Base-by-base conservation (phyloP, 129 eudicot genomes). In the Tagetes patula region DNA sequence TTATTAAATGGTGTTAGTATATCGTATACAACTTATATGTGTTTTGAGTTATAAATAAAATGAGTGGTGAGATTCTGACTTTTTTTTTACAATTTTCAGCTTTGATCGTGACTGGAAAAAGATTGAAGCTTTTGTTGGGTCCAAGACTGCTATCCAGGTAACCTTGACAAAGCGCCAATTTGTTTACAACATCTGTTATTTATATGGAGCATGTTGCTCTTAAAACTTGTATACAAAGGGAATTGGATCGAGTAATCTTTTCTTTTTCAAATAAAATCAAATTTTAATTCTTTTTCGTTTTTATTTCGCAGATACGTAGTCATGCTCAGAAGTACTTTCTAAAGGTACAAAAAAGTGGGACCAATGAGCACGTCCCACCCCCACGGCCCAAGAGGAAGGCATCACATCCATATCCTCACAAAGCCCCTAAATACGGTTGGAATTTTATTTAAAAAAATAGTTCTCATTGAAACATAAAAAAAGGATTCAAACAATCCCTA, bases 41-140 rank as follows among this genome's bases (percentile, higher is more conserved):
- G 37, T 14, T 70, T 14, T 70, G 33, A 8, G 20, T n/a, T 37
- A 1, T 11, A n/a, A 6, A 61, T 61, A 11, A 36, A 36, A 0
- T 0, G 14, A 38, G 40, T 31, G 53, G 30, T 8, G 36, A 63
- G 30, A 50, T 41, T 62, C 55, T 61, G 59, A 53, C 36, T 13
- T 67, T 6, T 40, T 4, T 31, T 65, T 43, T 54, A 30, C 65
- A 12, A 61, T 67, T 42, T 66, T 48, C 80, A 92, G 98, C 58
- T 92, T 92, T 74, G 98, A 92, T 77, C 98, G 98, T 71, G 98
- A 92, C 75, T 92, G 98, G 98, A 92, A 92, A 77, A 92, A 92
- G 70, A 92, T 92, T 36, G 98, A 89, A 84, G 96, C 98, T 70
- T 92, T 89, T 82, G 79, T 92, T 73, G 98, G 95, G 34, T 92